phyloP scores from a whole-genome alignment of 2,329 filamentous ascomycete genomes.

The Claviceps capensis region DNA sequence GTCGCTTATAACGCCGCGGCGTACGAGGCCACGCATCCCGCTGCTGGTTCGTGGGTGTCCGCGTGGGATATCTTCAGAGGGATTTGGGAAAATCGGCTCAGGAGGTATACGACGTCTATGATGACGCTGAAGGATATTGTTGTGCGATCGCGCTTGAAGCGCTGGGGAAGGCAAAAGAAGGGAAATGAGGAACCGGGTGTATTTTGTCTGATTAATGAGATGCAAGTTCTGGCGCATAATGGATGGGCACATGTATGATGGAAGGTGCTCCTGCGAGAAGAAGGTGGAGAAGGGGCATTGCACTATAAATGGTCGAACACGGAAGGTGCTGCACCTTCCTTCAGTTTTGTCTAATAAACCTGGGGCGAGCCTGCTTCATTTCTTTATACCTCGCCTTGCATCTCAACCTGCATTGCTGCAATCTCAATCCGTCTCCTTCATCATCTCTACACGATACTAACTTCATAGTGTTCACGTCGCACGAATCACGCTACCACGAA shows the following conservation, averaged over 20 bases:
- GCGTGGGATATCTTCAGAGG: conserved; percentile 34
- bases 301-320: too few species aligned
- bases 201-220: conserved; percentile 45
- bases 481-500: too few species aligned
- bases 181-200: conserved; percentile 29
- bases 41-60: conserved; percentile 29
- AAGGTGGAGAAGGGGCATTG: not conserved
- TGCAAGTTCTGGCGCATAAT: conserved; percentile 42
- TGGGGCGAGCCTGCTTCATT: too few species aligned
- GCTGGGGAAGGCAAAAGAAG: conserved; percentile 23
- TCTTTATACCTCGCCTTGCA: too few species aligned
- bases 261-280: not conserved
- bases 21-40: conserved; percentile 34
- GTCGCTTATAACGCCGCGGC: conserved; percentile 47
- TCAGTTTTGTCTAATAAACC: too few species aligned
- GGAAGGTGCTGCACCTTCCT: too few species aligned
- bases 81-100: conserved; percentile 43
- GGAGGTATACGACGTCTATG: conserved; percentile 24
- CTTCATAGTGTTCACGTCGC: too few species aligned
- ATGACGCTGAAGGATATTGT: conserved; percentile 17
- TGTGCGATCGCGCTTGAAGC: conserved; percentile 23
- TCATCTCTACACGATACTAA: too few species aligned
- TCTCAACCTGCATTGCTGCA: too few species aligned
- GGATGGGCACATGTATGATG: conserved; percentile 43
- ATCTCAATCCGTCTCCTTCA: too few species aligned